A percentile compares a stretch with the other conserved stretches of the same genome.
Evolutionary conservation across 192 early-diverging fungal genomes (phyloP).

Genomic region (Phlyctochytrium planicorne): DNA sequence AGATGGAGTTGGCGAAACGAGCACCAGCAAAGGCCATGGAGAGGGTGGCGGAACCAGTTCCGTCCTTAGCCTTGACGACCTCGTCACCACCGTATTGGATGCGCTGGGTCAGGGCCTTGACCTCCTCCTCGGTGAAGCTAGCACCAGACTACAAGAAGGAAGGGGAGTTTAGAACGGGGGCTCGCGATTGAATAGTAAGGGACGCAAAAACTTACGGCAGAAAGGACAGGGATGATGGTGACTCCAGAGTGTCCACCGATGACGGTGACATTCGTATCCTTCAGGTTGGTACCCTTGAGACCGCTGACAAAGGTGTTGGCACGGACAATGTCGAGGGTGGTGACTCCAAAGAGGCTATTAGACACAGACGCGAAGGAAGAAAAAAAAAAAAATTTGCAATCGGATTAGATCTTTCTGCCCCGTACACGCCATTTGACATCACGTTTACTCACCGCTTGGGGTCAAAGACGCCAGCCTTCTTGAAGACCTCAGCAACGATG

Average conservation of each 20-base stretch:
- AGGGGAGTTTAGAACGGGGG: too few relatives aligned
- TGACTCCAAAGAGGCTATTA: slow-evolving; percentile 57
- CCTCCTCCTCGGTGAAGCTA: slow-evolving; percentile 54
- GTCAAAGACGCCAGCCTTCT: slow-evolving; percentile 57
- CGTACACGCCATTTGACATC: not conserved
- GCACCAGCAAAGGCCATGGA: slow-evolving; percentile 67
- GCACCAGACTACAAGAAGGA: slow-evolving; percentile 31
- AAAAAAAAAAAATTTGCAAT: too few relatives aligned
- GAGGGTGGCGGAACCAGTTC: slow-evolving; percentile 60
- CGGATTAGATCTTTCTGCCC: too few relatives aligned
- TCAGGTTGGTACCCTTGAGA: slow-evolving; percentile 41
- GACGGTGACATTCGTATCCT: slow-evolving; percentile 47
- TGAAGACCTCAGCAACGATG: slow-evolving; percentile 64
- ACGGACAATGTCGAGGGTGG: slow-evolving; percentile 61
- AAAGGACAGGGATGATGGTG: slow-evolving; percentile 64
- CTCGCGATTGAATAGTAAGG: not conserved
- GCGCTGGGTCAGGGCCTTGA: slow-evolving; percentile 55
- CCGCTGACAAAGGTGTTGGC: slow-evolving; percentile 60
- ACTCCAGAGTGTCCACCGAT: slow-evolving; percentile 71
- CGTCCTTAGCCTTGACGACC: slow-evolving; percentile 69
- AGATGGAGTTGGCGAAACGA: slow-evolving; percentile 54
- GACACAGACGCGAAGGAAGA: not conserved
- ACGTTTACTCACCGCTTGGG: slow-evolving; percentile 43
- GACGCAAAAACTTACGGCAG: slow-evolving; percentile 45
- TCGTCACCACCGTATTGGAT: slow-evolving; percentile 72